A percentile compares a stretch with the other conserved stretches of the same genome.
Conservation (phyloP, 345 rosid genomes). For the Anastatica hierochuntica region DNA sequence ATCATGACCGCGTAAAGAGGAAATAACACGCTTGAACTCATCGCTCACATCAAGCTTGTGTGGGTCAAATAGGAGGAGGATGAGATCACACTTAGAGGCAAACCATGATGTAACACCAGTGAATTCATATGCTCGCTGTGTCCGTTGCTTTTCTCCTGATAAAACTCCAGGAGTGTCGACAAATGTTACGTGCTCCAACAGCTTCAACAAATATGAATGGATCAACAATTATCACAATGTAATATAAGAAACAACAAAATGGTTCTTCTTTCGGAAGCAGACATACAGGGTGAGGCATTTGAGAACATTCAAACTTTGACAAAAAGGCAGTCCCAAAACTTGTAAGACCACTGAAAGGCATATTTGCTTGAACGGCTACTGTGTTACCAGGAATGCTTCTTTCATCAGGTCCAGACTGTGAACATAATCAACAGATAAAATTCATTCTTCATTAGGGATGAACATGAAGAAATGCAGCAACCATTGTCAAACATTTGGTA, state of each 20-base stretch:
- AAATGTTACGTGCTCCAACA: slow-evolving; percentile 80
- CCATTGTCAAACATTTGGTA: background rate
- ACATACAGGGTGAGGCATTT: slow-evolving; percentile 91
- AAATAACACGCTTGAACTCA: slow-evolving; percentile 94
- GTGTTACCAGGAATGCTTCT: slow-evolving; percentile 98
- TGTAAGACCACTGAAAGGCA: slow-evolving; percentile 91
- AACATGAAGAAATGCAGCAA: background rate
- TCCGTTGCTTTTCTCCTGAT: slow-evolving; percentile 88
- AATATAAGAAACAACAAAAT: background rate
- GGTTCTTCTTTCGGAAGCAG: background rate
- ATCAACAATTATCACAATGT: slow-evolving; percentile 13
- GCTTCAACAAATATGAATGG: slow-evolving; percentile 36
- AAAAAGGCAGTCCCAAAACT: slow-evolving; percentile 87
- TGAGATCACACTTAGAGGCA: slow-evolving; percentile 95
- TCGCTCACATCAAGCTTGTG: slow-evolving; percentile 93
- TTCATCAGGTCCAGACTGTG: slow-evolving; percentile 85
- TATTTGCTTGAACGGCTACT: slow-evolving; percentile 89
- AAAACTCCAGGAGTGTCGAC: slow-evolving; percentile 97
- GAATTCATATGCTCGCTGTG: slow-evolving; percentile 82
- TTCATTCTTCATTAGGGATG: slow-evolving; percentile 3
- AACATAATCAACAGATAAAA: slow-evolving; percentile 3
- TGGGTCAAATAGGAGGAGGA: slow-evolving; percentile 91
- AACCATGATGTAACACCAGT: slow-evolving; percentile 96
- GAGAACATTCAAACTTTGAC: slow-evolving; percentile 94
- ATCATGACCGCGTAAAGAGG: slow-evolving; percentile 88